Percentiles rank a stretch among this genome's conserved stretches.
phyloP scores from a whole-genome alignment of 805 yeast species.

The Candida fluviatilis region DNA sequence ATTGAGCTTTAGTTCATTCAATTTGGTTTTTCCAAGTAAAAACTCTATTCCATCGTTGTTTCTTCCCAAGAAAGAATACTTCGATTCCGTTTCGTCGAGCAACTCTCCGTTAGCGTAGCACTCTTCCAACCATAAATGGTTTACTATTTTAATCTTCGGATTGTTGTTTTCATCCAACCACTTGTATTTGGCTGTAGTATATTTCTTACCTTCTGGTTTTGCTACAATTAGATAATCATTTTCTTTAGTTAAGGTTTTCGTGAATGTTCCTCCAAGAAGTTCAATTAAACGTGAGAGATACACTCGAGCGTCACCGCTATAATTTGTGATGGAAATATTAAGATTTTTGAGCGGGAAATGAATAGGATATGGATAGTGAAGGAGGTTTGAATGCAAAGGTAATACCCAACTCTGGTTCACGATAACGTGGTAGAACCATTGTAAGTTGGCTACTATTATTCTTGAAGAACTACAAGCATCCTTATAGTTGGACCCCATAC shows the following conservation, averaged over 20 bases:
- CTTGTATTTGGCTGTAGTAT: slow-evolving; percentile 55
- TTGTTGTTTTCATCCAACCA: slow-evolving; percentile 45
- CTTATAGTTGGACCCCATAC: slow-evolving; percentile 54
- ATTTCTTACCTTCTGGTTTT: slow-evolving; percentile 66
- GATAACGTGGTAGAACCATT: slow-evolving; percentile 73
- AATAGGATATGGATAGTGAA: slow-evolving; percentile 66
- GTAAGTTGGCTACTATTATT: slow-evolving; percentile 57
- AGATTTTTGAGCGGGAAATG: slow-evolving; percentile 45
- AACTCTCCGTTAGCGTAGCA: slow-evolving; percentile 58
- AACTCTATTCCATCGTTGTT: slow-evolving; percentile 36
- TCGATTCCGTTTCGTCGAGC: slow-evolving; percentile 41
- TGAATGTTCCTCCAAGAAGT: slow-evolving; percentile 72
- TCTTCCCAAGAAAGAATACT: slow-evolving; percentile 47
- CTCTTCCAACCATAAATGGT: slow-evolving; percentile 88
- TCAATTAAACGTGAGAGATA: slow-evolving; percentile 63
- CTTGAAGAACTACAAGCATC: slow-evolving; percentile 38
- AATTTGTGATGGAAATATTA: slow-evolving; percentile 68
- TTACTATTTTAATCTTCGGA: slow-evolving; percentile 49
- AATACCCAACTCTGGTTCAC: slow-evolving; percentile 49
- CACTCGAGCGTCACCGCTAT: slow-evolving; percentile 77
- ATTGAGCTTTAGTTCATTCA: slow-evolving; percentile 36
- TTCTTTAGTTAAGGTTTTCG: slow-evolving; percentile 56
- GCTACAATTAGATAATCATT: slow-evolving; percentile 76
- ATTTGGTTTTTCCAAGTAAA: slow-evolving; percentile 50
- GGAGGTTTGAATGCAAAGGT: slow-evolving; percentile 50